phyloP scores from a whole-genome alignment of 129 eudicot species.

The Glebionis coronaria region DNA sequence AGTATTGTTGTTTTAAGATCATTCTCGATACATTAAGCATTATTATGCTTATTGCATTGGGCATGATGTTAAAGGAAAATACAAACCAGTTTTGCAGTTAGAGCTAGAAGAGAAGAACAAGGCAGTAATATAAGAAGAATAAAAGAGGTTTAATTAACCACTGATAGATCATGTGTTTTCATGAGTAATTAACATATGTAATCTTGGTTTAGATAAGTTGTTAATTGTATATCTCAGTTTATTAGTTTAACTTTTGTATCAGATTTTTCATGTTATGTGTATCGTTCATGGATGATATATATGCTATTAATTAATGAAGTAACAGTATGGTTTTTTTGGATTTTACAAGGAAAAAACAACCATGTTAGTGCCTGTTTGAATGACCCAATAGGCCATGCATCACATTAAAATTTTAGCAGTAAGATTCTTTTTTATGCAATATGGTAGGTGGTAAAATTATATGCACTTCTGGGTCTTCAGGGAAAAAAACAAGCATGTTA shows the following conservation, averaged over 20 bases:
- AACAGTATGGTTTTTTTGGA: no score
- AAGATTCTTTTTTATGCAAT: no score
- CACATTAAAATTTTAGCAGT: no score
- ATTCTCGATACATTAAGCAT: slow-evolving; percentile 16
- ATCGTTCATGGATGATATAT: neutral
- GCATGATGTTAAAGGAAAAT: slow-evolving; percentile 17
- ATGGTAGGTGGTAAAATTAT: no score
- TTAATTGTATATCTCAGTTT: slow-evolving; percentile 23
- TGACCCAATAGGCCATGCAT: no score
- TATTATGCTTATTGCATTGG: slow-evolving; percentile 6
- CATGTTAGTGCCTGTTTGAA: no score
- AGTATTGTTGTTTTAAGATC: slow-evolving; percentile 25
- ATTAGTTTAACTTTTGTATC: slow-evolving; percentile 3
- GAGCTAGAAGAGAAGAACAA: slow-evolving; percentile 4
- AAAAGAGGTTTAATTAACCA: neutral
- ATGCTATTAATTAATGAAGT: no score
- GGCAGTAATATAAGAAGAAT: neutral
- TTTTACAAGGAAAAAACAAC: no score
- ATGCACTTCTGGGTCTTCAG: no score
- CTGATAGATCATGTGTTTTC: neutral
- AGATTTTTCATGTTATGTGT: neutral
- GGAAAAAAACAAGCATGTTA: no score
- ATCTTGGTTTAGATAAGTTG: slow-evolving; percentile 5
- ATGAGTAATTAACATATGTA: slow-evolving; percentile 17
- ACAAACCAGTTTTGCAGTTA: neutral